A percentile compares a stretch with the other conserved stretches of the same genome.
Evolutionary conservation across 202 grass and related monocot species (phyloP).

Genomic region (Zizania palustris): DNA sequence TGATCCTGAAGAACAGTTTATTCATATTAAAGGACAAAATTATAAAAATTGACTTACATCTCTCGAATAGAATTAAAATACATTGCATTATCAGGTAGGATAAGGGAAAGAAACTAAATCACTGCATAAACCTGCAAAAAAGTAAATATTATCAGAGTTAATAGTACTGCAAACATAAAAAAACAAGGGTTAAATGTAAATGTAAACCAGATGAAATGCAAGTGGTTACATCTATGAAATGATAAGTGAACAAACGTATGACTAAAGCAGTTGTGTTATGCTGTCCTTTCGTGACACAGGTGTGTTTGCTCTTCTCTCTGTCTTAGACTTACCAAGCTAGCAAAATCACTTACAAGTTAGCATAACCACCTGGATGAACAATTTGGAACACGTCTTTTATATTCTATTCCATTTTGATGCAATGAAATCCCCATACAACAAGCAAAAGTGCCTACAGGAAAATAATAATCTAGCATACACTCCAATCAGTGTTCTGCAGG

Average conservation of each 20-base stretch:
- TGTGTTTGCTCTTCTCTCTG: background rate
- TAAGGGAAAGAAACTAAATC: constrained; percentile 83
- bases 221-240: background rate
- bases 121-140: constrained; percentile 84
- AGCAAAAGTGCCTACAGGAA: background rate
- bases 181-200: background rate
- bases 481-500: background rate
- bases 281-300: background rate
- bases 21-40: background rate
- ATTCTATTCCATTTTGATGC: background rate
- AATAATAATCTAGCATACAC: background rate
- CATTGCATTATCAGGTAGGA: constrained; percentile 66
- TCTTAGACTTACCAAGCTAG: background rate
- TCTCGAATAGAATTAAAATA: constrained; percentile 90
- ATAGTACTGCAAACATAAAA: background rate
- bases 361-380: background rate
- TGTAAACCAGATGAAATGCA: background rate
- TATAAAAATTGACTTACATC: constrained; percentile 65
- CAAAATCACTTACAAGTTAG: background rate
- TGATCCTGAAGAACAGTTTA: background rate
- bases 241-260: background rate
- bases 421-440: background rate
- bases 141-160: constrained; percentile 7
- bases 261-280: background rate
- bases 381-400: no score